These are phyloP conservation scores for Coccomyxa subellipsoidea DNA, from an alignment of 163 green algal species.

Conservation along the genomic window DNA sequence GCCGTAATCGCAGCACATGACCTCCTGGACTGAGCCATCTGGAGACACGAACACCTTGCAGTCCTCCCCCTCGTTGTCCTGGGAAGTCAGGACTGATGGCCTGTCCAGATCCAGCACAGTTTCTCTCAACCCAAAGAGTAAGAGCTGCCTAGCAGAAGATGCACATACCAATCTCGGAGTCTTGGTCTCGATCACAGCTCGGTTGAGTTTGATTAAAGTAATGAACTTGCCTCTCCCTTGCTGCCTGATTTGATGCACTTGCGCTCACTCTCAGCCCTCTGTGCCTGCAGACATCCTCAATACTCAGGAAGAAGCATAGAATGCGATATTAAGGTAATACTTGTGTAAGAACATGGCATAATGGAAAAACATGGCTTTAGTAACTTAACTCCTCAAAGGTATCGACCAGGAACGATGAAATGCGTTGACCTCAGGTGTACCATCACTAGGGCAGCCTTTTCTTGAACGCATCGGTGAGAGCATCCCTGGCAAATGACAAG, in stretches of 20 bases:
- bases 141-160: too few species aligned
- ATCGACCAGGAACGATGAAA: too few species aligned
- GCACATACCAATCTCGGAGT: too few species aligned
- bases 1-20: constrained; percentile 84
- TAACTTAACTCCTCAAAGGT: too few species aligned
- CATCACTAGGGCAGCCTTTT: not conserved
- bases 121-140: too few species aligned
- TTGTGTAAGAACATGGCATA: not conserved
- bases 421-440: not conserved
- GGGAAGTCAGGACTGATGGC: not conserved
- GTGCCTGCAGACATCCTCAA: too few species aligned
- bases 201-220: too few species aligned
- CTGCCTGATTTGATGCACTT: not conserved
- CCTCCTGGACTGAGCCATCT: constrained; percentile 21
- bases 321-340: not conserved
- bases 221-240: not conserved
- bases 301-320: too few species aligned
- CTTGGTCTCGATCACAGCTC: too few species aligned
- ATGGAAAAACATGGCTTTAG: too few species aligned
- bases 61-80: not conserved
- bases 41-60: constrained; percentile 3
- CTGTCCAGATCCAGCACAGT: too few species aligned
- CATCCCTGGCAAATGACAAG: not conserved
- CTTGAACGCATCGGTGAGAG: not conserved
- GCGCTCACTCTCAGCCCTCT: not conserved